These are phyloP conservation scores for Trypanosoma mega DNA, from an alignment of 208 protist species.

Conservation along the genomic window DNA sequence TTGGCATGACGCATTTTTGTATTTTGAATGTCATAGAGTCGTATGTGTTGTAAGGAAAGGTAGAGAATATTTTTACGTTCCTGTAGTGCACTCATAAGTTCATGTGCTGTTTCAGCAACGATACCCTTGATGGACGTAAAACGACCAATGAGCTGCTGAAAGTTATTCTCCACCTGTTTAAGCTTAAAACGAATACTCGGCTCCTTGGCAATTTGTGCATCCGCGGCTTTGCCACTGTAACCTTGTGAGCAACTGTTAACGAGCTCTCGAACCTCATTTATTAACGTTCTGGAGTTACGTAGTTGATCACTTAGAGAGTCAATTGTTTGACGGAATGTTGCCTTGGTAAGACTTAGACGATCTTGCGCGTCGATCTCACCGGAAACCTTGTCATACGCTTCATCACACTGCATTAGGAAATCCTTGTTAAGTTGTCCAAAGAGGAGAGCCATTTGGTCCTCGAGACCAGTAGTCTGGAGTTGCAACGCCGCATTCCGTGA, in stretches of 20 bases:
- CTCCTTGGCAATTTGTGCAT: constrained; percentile 79
- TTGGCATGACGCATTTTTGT: constrained; percentile 74
- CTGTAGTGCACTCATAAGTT: constrained; percentile 84
- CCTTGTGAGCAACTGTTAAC: constrained; percentile 56
- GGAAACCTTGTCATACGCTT: constrained; percentile 68
- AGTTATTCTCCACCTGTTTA: constrained; percentile 88
- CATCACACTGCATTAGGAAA: constrained; percentile 70
- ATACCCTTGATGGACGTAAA: constrained; percentile 87
- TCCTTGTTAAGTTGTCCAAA: constrained; percentile 89
- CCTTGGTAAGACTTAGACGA: constrained; percentile 67
- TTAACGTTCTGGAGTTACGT: constrained; percentile 65
- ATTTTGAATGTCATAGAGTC: constrained; percentile 88
- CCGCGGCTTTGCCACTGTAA: constrained; percentile 32
- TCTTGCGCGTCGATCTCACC: constrained; percentile 81
- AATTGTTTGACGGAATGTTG: constrained; percentile 89
- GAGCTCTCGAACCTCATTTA: constrained; percentile 73
- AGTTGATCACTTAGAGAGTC: constrained; percentile 86
- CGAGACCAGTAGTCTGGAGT: constrained; percentile 73
- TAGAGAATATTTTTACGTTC: constrained; percentile 91
- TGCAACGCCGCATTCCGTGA: constrained; percentile 81
- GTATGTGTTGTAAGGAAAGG: constrained; percentile 92
- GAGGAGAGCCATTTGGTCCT: constrained; percentile 92
- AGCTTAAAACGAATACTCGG: constrained; percentile 87
- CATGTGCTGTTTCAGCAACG: constrained; percentile 78
- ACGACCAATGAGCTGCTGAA: constrained; percentile 84